These are phyloP conservation scores for Vanilla planifolia DNA, from an alignment of 106 monocot species.

Conservation along the genomic window DNA sequence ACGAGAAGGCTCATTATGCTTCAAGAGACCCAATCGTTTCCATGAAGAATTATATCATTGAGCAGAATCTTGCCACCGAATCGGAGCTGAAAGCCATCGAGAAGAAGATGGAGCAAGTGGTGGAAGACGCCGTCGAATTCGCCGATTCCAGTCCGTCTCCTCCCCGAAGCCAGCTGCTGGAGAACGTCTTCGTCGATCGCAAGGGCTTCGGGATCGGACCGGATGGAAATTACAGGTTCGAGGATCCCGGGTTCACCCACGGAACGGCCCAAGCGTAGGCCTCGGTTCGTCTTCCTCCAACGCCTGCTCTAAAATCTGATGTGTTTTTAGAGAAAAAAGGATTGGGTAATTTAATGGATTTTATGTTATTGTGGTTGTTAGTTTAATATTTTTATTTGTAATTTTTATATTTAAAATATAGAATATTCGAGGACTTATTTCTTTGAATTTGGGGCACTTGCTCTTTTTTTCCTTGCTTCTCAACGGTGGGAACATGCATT, in stretches of 20 bases:
- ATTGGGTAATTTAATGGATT: too few species aligned
- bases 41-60: conserved; percentile 63
- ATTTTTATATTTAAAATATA: too few species aligned
- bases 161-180: conserved; percentile 64
- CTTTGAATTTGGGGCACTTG: too few species aligned
- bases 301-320: too few species aligned
- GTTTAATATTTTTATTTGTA: too few species aligned
- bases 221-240: conserved; percentile 73
- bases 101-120: conserved; percentile 61
- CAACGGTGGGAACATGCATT: too few species aligned
- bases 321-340: too few species aligned
- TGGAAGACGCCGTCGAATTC: conserved; percentile 80
- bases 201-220: conserved; percentile 85
- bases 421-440: too few species aligned
- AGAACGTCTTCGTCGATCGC: conserved; percentile 79
- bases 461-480: too few species aligned
- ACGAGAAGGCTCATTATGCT: conserved; percentile 74
- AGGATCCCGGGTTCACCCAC: conserved; percentile 72
- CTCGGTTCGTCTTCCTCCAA: too few species aligned
- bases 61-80: conserved; percentile 61
- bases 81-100: conserved; percentile 71
- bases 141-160: conserved; percentile 67
- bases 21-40: conserved; percentile 62
- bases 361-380: too few species aligned
- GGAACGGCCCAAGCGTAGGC: conserved; percentile 66